phyloP scores from a whole-genome alignment of 2,329 filamentous ascomycete species.

The Apiospora aurea region DNA sequence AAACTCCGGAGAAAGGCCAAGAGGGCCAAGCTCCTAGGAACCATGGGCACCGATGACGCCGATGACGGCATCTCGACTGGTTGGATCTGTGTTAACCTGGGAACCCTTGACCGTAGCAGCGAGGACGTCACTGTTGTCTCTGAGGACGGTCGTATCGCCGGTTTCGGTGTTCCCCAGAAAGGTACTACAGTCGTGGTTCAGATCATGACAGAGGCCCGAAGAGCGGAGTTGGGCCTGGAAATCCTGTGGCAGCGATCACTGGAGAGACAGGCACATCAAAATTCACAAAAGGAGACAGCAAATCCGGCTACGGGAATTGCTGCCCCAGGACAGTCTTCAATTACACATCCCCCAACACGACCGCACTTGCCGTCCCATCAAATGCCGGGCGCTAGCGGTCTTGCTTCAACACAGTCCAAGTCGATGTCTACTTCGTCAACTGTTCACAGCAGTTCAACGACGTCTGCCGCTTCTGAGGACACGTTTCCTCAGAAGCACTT shows the following conservation, averaged over 20 bases:
- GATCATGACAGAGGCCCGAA: conserved; percentile 61
- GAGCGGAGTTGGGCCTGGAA: conserved; percentile 61
- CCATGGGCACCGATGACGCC: conserved; percentile 64
- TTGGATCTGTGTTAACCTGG: conserved; percentile 95
- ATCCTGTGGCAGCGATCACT: conserved; percentile 54
- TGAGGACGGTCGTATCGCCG: conserved; percentile 68
- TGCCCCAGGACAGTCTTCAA: neutral
- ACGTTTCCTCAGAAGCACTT: neutral
- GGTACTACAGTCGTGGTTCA: conserved; percentile 65
- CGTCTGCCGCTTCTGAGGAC: neutral
- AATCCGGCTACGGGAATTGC: neutral
- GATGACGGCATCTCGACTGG: conserved; percentile 92
- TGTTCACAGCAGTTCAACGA: neutral
- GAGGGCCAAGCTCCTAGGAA: conserved; percentile 81
- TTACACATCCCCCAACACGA: conserved; percentile 17
- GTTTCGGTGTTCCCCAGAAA: conserved; percentile 69
- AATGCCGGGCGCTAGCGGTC: conserved; percentile 13
- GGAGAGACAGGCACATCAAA: conserved; percentile 26
- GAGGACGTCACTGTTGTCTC: conserved; percentile 54
- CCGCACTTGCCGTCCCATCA: conserved; percentile 23
- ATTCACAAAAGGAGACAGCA: conserved; percentile 21
- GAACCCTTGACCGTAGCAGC: conserved; percentile 67
- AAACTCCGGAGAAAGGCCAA: conserved; percentile 83
- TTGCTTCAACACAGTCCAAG: conserved; percentile 7
- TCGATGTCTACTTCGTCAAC: conserved; percentile 7